A percentile compares a stretch with the other conserved stretches of the same genome.
These are phyloP conservation scores for Mrakia gelida DNA, from an alignment of 768 basidiomycete genomes.

Conservation along the genomic window DNA sequence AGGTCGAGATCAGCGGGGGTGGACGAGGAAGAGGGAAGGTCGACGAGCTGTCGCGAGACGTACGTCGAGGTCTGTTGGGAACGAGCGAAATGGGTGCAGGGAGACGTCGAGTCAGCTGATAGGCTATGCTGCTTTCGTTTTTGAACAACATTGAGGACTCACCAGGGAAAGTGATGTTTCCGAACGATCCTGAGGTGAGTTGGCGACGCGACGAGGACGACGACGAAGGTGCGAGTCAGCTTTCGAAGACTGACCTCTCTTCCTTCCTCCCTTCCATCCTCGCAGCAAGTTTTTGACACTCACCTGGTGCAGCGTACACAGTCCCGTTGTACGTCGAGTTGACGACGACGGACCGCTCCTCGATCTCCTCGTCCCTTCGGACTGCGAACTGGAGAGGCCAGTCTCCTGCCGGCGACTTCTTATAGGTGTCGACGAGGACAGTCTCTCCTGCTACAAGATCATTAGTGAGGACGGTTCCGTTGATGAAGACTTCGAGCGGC, in stretches of 20 bases:
- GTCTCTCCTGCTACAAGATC: not conserved
- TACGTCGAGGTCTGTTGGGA: not conserved
- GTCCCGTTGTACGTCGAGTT: constrained; percentile 14
- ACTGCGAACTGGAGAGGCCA: constrained; percentile 21
- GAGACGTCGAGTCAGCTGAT: too few species aligned
- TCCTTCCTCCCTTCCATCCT: not conserved
- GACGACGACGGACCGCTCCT: not conserved
- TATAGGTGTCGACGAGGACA: constrained; percentile 19
- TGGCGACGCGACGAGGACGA: not conserved
- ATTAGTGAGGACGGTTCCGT: not conserved
- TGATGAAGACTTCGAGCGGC: not conserved
- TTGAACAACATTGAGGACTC: too few species aligned
- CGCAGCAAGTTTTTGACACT: not conserved
- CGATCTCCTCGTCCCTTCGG: not conserved
- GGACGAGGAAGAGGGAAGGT: too few species aligned
- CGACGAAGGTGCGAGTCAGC: too few species aligned
- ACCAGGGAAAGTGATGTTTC: not conserved
- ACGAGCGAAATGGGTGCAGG: not conserved
- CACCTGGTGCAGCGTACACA: not conserved
- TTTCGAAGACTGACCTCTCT: not conserved
- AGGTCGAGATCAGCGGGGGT: too few species aligned
- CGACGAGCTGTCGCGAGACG: too few species aligned
- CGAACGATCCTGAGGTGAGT: not conserved
- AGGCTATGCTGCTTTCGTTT: too few species aligned
- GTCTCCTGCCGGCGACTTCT: constrained; percentile 22